Evolutionary conservation across 1,139 yeast genomes (phyloP), one percentile per base, ranked within the genome.

Genomic region (Debaryomycetaceae sp.): DNA sequence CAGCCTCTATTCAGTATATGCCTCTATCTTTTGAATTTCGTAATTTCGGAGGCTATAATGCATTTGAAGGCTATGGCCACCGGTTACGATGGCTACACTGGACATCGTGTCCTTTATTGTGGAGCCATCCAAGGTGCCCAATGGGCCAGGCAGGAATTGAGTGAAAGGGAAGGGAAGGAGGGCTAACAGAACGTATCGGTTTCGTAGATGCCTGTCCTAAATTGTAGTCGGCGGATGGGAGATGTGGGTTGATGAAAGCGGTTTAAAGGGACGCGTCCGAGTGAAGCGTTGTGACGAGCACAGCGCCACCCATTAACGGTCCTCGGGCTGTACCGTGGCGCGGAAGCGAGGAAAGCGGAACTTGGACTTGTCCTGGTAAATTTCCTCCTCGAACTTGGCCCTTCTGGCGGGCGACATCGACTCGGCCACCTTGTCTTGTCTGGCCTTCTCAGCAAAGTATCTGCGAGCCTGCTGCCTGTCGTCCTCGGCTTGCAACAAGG

Each of bases 381-480:
- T 39, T 31, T 65, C 70, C 44, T 65, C 58, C 29, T 67, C 73
- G 35, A 66, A 65, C 42, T 61, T 61, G 40, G 61, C 65, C 38
- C 53, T 56, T 28, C 42, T 51, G 39, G 64, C 70, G 12, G 62
- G 60, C 30, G 57, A 48, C 71, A 67, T 65, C 18, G 62, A 45
- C 38, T 65, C 71, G 39, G 62, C 65, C 28, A 65, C 68, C 46
- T 63, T 52, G 23, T 65, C 78, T 61, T 83, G 93, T 61, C 88
- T 74, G 45, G 74, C 75, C 56, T 75, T 63, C 49, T 81, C 78
- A 33, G 85, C 76, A 45, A 63, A 66, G 41, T 74, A 74, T 51
- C 95, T 73, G 63, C 95, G 76, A 30, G 84, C 86, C 27, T 71
- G 56, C 45, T 82, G 83, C 55, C 95, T 71, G 56, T 85, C 95